Base-by-base conservation (phyloP, 306 rosid genomes). In the apple (Malus domestica) region DNA sequence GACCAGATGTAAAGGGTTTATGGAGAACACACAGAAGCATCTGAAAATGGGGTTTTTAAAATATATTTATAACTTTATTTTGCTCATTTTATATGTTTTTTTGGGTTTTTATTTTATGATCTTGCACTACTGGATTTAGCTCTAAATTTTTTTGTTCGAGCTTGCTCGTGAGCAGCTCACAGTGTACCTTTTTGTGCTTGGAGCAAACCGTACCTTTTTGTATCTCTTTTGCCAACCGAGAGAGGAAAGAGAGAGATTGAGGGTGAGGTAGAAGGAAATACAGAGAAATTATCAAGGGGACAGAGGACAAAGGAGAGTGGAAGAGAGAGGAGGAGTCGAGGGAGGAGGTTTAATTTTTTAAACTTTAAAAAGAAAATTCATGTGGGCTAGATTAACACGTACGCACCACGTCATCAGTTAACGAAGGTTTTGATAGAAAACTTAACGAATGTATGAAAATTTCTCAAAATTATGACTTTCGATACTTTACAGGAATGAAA, bases 151-250 rank as follows among this genome's bases (percentile, higher is more conserved):
- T n/a, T 22, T 23, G 12, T n/a, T 67, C 72, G 52, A 79, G 77
- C 81, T 80, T 74, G 71, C 79, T 75, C 29, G 29, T 27, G 29
- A 27, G 29, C 0, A 27, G 29, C 29, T 27, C 29, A 27, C 29
- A n/a, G 70, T 72, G 83, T 59, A 27, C 55, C 23, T 23, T 23
- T 23, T 23, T 23, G 23, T 23, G 23, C 23, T 23, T 62, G 84
- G 86, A 86, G 83, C 81, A 86, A 35, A 77, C 38, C 63, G 73
- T 49, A 62, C 80, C 78, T 62, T 81, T 80, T 76, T 78, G 76
- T 44, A 68, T 83, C 83, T 72, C 63, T 73, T 42, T 65, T 42
- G 15, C 68, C 72, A 22, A 42, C 10, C 40, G 25, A 57, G 63
- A 67, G 76, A 15, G 68, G 78, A 68, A 54, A 52, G 76, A 22